A percentile compares a stretch with the other conserved stretches of the same genome.
Evolutionary conservation across 2,329 filamentous ascomycete species (phyloP).

Genomic region (Aspergillus sojae): DNA sequence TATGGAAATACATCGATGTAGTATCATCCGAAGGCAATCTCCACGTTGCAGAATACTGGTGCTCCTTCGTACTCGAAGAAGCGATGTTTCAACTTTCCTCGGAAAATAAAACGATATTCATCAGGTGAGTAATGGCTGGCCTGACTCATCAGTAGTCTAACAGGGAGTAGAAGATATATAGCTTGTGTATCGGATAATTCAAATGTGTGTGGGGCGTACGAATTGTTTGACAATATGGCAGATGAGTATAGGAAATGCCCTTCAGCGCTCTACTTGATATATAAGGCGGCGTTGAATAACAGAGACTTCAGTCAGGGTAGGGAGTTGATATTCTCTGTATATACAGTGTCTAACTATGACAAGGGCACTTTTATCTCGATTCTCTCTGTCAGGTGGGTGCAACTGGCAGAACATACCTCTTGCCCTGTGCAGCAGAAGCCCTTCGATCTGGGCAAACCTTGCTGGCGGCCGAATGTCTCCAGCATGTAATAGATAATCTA

Average conservation of each 20-base stretch:
- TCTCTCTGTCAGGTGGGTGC: slow-evolving; percentile 57
- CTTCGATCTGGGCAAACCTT: slow-evolving; percentile 64
- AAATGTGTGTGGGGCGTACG: slow-evolving; percentile 57
- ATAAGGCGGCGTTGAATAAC: slow-evolving; percentile 67
- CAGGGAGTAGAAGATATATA: slow-evolving; percentile 66
- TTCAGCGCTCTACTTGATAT: slow-evolving; percentile 73
- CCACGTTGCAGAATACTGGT: slow-evolving; percentile 68
- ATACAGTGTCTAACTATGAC: slow-evolving; percentile 47
- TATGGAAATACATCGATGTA: slow-evolving; percentile 79
- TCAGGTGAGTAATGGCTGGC: slow-evolving; percentile 52
- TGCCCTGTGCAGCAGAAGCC: slow-evolving; percentile 79
- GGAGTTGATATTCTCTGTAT: not conserved
- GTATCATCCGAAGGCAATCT: slow-evolving; percentile 57
- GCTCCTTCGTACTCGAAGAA: slow-evolving; percentile 65
- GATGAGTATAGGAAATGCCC: slow-evolving; percentile 60
- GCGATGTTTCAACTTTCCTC: slow-evolving; percentile 67
- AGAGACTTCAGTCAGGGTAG: slow-evolving; percentile 58
- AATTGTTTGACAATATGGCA: slow-evolving; percentile 63
- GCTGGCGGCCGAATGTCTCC: slow-evolving; percentile 62
- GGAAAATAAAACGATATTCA: slow-evolving; percentile 68
- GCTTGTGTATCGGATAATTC: slow-evolving; percentile 66
- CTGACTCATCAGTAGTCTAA: slow-evolving; percentile 4
- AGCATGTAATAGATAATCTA: slow-evolving; percentile 61
- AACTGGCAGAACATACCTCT: slow-evolving; percentile 66
- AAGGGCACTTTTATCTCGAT: slow-evolving; percentile 60